phyloP scores from a whole-genome alignment of 495 filamentous ascomycete genomes.

The Friedmanniomyces endolithicus region DNA sequence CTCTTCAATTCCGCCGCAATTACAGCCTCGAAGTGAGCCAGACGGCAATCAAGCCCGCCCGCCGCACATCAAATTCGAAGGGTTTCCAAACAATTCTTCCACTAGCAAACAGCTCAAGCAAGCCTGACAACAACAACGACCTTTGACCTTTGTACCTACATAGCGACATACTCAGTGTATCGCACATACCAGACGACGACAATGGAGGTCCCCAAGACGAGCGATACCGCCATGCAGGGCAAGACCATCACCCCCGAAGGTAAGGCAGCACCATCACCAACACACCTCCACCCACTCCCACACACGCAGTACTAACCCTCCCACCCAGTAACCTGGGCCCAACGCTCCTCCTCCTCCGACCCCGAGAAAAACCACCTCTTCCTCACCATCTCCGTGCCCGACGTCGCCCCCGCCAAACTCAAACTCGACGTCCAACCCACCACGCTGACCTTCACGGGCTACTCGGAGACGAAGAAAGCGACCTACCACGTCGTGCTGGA shows the following conservation, averaged over 20 bases:
- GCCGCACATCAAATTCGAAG: background rate
- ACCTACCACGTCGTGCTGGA: slow-evolving; percentile 78
- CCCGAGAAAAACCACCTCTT: slow-evolving; percentile 81
- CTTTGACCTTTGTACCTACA: background rate
- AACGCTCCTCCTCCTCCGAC: slow-evolving; percentile 76
- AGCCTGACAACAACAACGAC: background rate
- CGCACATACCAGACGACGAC: background rate
- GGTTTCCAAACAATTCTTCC: background rate
- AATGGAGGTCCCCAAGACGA: slow-evolving; percentile 12
- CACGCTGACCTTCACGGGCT: slow-evolving; percentile 66
- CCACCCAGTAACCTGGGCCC: slow-evolving; percentile 79
- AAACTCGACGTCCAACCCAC: slow-evolving; percentile 70
- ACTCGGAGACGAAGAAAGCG: slow-evolving; percentile 65
- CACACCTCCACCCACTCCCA: background rate
- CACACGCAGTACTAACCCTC: background rate
- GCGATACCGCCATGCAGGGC: slow-evolving; percentile 8
- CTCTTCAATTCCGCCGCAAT: too few species aligned
- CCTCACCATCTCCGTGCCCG: slow-evolving; percentile 75
- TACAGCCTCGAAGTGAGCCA: too few species aligned
- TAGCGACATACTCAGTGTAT: background rate
- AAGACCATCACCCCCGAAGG: slow-evolving; percentile 29
- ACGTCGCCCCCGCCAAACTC: slow-evolving; percentile 55
- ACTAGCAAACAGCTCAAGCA: background rate
- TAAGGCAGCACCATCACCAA: slow-evolving; percentile 14
- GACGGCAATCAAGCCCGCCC: background rate